Conservation (phyloP, 768 basidiomycete genomes). For the Crassisporium funariophilum region DNA sequence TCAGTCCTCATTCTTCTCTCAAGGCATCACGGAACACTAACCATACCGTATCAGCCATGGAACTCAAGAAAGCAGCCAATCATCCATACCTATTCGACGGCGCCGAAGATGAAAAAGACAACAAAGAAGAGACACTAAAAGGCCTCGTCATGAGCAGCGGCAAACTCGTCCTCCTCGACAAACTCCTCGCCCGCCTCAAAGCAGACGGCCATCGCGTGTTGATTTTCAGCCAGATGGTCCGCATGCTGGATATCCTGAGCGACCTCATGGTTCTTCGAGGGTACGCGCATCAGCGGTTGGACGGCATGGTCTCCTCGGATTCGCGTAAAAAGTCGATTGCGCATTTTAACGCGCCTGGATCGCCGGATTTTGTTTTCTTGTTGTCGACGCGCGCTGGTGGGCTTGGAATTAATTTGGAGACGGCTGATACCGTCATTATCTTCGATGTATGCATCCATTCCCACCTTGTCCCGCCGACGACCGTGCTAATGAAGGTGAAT, state of each 20-base stretch:
- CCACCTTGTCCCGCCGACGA: slow-evolving; percentile 6
- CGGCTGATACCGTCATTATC: slow-evolving; percentile 98
- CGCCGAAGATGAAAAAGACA: slow-evolving; percentile 68
- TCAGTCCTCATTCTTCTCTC: slow-evolving; percentile 30
- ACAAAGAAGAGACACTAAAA: slow-evolving; percentile 81
- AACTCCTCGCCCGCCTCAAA: slow-evolving; percentile 86
- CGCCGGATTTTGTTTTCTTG: slow-evolving; percentile 95
- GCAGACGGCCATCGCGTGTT: slow-evolving; percentile 95
- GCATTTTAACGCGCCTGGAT: slow-evolving; percentile 92
- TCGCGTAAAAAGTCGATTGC: slow-evolving; percentile 93
- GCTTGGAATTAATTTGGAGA: slow-evolving; percentile 97
- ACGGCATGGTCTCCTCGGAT: slow-evolving; percentile 94
- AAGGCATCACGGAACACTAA: slow-evolving; percentile 7
- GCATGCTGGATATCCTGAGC: slow-evolving; percentile 97
- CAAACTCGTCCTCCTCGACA: slow-evolving; percentile 98
- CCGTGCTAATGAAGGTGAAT: slow-evolving; percentile 15
- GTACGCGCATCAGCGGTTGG: slow-evolving; percentile 91
- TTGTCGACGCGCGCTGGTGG: slow-evolving; percentile 97
- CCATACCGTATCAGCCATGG: slow-evolving; percentile 70
- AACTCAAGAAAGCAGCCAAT: slow-evolving; percentile 97
- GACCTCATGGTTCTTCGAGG: slow-evolving; percentile 93
- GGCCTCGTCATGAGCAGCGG: slow-evolving; percentile 99
- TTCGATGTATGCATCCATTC: slow-evolving; percentile 75
- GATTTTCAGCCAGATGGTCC: slow-evolving; percentile 99
- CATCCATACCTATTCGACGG: slow-evolving; percentile 98